Evolutionary conservation across 352 stramenopile genomes (phyloP).

Genomic region (Pythium volutum): DNA sequence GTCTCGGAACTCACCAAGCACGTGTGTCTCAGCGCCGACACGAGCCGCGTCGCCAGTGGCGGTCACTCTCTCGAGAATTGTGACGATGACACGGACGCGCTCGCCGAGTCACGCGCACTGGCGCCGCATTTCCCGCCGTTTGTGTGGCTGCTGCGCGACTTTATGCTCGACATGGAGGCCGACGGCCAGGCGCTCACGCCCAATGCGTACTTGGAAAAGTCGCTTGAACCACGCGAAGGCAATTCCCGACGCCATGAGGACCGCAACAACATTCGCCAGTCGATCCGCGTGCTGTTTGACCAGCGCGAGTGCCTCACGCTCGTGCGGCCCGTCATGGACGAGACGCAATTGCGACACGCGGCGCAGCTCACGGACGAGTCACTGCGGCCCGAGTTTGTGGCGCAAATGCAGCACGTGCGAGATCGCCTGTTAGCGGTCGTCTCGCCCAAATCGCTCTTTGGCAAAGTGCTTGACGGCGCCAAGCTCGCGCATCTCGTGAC

Average conservation of each 20-base stretch:
- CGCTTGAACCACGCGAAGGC: conserved; percentile 52
- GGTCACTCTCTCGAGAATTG: background rate
- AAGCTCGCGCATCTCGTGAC: conserved; percentile 60
- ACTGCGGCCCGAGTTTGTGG: conserved; percentile 78
- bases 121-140: conserved; percentile 82
- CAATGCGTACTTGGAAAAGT: conserved; percentile 78
- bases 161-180: conserved; percentile 76
- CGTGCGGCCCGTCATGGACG: conserved; percentile 69
- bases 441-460: conserved; percentile 59
- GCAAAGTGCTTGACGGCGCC: conserved; percentile 56
- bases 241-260: conserved; percentile 50
- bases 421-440: conserved; percentile 48
- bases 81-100: conserved; percentile 33
- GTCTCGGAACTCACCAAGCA: conserved; percentile 85
- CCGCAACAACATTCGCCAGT: conserved; percentile 63
- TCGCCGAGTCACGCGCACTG: conserved; percentile 47
- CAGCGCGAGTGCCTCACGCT: conserved; percentile 76
- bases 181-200: conserved; percentile 54
- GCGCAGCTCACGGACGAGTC: conserved; percentile 44
- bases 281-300: conserved; percentile 68
- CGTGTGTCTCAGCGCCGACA: conserved; percentile 62
- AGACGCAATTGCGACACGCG: conserved; percentile 55
- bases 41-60: conserved; percentile 2
- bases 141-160: conserved; percentile 80
- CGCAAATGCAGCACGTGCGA: conserved; percentile 59